These are phyloP conservation scores for Durotheca rogersii DNA, from an alignment of 495 filamentous ascomycete genomes.

Conservation along the genomic window DNA sequence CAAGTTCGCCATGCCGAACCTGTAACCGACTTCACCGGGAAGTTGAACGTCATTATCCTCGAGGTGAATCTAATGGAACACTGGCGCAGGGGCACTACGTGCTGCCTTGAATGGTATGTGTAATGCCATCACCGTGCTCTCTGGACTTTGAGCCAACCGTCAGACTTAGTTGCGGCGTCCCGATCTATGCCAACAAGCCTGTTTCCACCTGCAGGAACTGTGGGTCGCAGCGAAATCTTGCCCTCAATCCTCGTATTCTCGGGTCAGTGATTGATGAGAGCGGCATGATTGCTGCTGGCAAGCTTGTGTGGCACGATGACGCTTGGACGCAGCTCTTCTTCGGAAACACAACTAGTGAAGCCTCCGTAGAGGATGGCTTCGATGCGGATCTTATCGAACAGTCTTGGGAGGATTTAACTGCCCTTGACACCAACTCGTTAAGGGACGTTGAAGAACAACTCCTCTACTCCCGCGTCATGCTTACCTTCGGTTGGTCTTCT, in stretches of 20 bases:
- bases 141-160: background rate
- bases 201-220: conserved; percentile 55
- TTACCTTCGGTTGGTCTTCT: conserved; percentile 56
- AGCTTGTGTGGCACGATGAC: conserved; percentile 52
- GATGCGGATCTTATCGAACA: conserved; percentile 15
- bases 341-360: conserved; percentile 24
- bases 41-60: conserved; percentile 57
- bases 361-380: background rate
- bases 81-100: conserved; percentile 50
- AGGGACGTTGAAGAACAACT: conserved; percentile 51
- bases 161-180: conserved; percentile 54
- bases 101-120: conserved; percentile 58
- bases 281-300: conserved; percentile 46
- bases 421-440: conserved; percentile 39
- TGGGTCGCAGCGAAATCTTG: conserved; percentile 41
- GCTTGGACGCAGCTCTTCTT: conserved; percentile 59
- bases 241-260: conserved; percentile 57
- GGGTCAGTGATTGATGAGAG: conserved; percentile 59
- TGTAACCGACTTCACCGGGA: conserved; percentile 54
- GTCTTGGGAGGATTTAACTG: conserved; percentile 40
- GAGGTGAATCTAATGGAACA: conserved; percentile 53
- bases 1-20: conserved; percentile 44
- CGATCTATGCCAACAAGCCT: conserved; percentile 54
- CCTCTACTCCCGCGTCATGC: conserved; percentile 51
- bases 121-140: background rate